phyloP scores from a whole-genome alignment of 257 asterid genomes.

The Mitragyna speciosa region DNA sequence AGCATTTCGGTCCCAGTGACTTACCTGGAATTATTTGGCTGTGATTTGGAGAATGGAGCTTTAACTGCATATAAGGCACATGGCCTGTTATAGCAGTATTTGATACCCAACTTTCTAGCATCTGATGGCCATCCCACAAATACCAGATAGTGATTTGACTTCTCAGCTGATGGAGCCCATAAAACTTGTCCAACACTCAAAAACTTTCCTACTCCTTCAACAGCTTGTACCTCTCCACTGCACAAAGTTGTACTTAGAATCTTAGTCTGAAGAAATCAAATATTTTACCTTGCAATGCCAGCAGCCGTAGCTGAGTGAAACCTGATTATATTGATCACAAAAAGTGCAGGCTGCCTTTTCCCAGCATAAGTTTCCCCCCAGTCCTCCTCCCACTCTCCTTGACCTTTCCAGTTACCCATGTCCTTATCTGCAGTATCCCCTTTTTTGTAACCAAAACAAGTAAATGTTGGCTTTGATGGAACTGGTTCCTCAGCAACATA shows the following conservation, averaged over 20 bases:
- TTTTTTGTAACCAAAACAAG: constrained; percentile 53
- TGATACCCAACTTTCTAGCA: constrained; percentile 79
- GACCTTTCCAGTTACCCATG: constrained; percentile 77
- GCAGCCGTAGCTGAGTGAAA: constrained; percentile 18
- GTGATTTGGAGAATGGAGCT: constrained; percentile 55
- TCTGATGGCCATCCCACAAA: constrained; percentile 93
- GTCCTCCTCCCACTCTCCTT: constrained; percentile 96
- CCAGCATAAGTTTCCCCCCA: constrained; percentile 98
- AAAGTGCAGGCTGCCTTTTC: constrained; percentile 84
- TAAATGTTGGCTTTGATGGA: constrained; percentile 64
- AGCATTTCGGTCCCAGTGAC: constrained; percentile 18
- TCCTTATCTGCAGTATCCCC: constrained; percentile 61
- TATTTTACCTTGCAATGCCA: constrained; percentile 9
- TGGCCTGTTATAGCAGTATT: constrained; percentile 77
- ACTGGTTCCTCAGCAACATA: constrained; percentile 87
- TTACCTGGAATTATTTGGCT: constrained; percentile 40
- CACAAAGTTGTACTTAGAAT: constrained; percentile 27
- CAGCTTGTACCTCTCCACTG: constrained; percentile 75
- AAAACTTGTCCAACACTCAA: constrained; percentile 89
- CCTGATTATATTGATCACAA: constrained; percentile 68
- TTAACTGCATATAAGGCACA: constrained; percentile 79
- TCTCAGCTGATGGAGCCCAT: constrained; percentile 70
- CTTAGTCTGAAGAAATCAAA: constrained; percentile 20
- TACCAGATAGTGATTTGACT: constrained; percentile 50
- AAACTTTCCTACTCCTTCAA: constrained; percentile 56